Percentiles rank a stretch among this genome's conserved stretches.
Conservation (phyloP, 345 rosid genomes). For the Barbarea vulgaris region DNA sequence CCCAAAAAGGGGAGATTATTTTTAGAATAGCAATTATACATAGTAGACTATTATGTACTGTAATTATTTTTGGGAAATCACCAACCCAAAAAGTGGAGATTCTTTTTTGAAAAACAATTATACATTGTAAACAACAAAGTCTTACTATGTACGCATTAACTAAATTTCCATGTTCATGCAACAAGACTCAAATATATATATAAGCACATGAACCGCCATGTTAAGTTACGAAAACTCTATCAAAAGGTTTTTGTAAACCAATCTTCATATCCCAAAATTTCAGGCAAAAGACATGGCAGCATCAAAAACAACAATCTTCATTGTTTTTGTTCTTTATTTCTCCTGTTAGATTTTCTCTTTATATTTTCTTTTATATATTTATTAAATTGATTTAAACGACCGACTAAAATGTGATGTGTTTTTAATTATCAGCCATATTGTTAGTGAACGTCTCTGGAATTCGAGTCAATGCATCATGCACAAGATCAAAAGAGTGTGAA, state of each 20-base stretch:
- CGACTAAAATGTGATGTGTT: background rate
- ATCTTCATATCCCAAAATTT: background rate
- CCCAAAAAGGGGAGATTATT: no score
- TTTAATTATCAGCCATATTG: background rate
- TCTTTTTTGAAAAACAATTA: no score
- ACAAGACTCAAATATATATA: background rate
- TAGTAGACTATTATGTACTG: no score
- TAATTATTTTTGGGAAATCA: no score
- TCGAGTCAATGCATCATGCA: background rate
- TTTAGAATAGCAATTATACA: no score
- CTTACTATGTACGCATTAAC: background rate
- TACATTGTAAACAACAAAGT: background rate
- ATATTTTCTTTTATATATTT: background rate
- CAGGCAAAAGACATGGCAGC: background rate
- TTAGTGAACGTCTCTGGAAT: background rate
- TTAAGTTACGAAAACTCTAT: background rate
- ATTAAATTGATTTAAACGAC: background rate
- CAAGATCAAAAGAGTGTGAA: background rate
- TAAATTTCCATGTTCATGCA: background rate
- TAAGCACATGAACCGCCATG: background rate
- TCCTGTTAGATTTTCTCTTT: background rate
- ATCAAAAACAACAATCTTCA: background rate
- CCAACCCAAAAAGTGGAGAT: no score
- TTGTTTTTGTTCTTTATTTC: background rate
- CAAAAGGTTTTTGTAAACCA: background rate